phyloP scores from a whole-genome alignment of 2,329 filamentous ascomycete species.

The Fusarium pseudonygamai region DNA sequence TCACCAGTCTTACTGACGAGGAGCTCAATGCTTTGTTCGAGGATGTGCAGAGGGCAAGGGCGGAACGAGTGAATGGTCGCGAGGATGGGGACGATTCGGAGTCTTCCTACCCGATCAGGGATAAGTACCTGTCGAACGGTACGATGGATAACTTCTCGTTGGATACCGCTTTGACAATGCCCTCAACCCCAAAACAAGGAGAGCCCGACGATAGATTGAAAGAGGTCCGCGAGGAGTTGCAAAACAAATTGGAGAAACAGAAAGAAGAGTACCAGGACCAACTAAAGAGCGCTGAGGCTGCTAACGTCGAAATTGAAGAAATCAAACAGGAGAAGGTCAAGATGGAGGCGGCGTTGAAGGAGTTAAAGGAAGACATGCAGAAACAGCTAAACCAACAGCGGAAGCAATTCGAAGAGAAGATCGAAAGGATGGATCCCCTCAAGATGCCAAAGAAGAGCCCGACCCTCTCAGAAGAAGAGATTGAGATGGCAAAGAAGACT shows the following conservation, averaged over 20 bases:
- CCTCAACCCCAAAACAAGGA: conserved; percentile 84
- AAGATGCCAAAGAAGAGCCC: conserved; percentile 69
- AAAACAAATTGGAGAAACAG: conserved; percentile 81
- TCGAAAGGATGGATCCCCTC: conserved; percentile 77
- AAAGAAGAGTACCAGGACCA: conserved; percentile 85
- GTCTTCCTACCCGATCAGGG: conserved; percentile 88
- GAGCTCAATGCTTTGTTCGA: conserved; percentile 94
- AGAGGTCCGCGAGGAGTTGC: conserved; percentile 83
- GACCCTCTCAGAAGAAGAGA: conserved; percentile 76
- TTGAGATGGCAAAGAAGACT: conserved; percentile 72
- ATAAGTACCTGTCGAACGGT: conserved; percentile 95
- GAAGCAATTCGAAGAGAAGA: conserved; percentile 83
- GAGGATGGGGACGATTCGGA: conserved; percentile 91
- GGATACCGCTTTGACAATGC: conserved; percentile 93
- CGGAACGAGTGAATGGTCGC: conserved; percentile 74
- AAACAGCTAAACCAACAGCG: conserved; percentile 85
- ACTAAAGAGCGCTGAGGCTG: conserved; percentile 77
- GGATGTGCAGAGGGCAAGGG: conserved; percentile 88
- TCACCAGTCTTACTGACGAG: conserved; percentile 89
- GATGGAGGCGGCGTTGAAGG: conserved; percentile 83
- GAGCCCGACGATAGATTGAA: conserved; percentile 80
- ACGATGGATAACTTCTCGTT: conserved; percentile 96
- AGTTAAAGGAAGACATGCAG: conserved; percentile 89
- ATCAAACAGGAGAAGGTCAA: conserved; percentile 82
- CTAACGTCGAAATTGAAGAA: conserved; percentile 82